A percentile compares a stretch with the other conserved stretches of the same genome.
phyloP scores from a whole-genome alignment of 441 rosid genomes.

The Sinapis alba region DNA sequence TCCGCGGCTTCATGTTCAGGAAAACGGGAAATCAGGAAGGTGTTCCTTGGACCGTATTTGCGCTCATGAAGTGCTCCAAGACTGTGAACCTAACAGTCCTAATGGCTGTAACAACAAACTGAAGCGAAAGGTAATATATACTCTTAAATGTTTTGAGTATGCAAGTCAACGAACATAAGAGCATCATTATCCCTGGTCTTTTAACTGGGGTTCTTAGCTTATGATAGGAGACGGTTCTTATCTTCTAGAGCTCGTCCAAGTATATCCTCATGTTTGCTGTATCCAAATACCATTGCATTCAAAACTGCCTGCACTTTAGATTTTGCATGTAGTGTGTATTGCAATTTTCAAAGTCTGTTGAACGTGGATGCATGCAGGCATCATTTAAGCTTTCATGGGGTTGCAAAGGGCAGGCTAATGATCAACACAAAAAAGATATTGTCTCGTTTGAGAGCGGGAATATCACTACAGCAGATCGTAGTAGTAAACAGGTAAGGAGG shows the following conservation, averaged over 20 bases:
- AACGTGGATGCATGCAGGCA: slow-evolving; percentile 58
- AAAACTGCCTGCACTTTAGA: background rate
- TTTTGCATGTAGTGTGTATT: background rate
- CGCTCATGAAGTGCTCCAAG: slow-evolving; percentile 84
- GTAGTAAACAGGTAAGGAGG: slow-evolving; percentile 81
- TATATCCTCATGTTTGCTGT: background rate
- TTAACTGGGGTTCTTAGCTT: no score
- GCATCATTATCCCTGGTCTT: no score
- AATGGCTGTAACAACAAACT: slow-evolving; percentile 47
- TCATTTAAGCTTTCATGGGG: slow-evolving; percentile 97
- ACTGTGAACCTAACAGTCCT: slow-evolving; percentile 49
- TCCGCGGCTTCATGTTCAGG: slow-evolving; percentile 39
- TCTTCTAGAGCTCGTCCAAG: background rate
- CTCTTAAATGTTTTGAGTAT: no score
- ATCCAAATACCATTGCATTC: slow-evolving; percentile 10
- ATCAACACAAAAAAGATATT: slow-evolving; percentile 91
- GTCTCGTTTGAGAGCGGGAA: slow-evolving; percentile 97
- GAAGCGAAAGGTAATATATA: slow-evolving; percentile 74
- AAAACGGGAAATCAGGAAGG: slow-evolving; percentile 46
- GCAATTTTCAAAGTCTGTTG: background rate
- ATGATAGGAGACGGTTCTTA: no score
- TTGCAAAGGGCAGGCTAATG: slow-evolving; percentile 78
- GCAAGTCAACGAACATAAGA: no score
- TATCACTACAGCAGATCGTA: slow-evolving; percentile 89
- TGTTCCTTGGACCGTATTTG: slow-evolving; percentile 66